Evolutionary conservation across 139 green algal genomes (phyloP).

Genomic region (Chlamydomonas incerta): DNA sequence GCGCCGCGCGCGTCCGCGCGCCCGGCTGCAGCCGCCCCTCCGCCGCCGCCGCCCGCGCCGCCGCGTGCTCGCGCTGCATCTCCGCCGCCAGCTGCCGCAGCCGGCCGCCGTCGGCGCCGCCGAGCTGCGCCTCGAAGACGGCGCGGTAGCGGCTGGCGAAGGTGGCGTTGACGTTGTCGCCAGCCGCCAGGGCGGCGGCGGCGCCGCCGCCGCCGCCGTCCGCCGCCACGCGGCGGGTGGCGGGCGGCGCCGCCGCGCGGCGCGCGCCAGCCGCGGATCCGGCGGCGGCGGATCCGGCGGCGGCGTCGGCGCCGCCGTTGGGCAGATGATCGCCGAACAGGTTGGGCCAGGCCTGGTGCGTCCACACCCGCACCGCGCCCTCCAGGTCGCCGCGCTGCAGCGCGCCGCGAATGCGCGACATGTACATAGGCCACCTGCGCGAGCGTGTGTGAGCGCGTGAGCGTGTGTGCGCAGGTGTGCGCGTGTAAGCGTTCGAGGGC

Average conservation of each 20-base stretch:
- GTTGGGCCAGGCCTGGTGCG: slow-evolving; percentile 27
- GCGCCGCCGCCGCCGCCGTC: not conserved
- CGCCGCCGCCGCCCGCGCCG: not conserved
- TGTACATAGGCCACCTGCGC: slow-evolving; percentile 5
- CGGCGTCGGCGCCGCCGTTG: not conserved
- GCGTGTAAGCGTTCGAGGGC: too few species aligned
- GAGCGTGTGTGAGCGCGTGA: too few species aligned
- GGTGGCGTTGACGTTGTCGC: not conserved
- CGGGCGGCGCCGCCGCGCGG: not conserved
- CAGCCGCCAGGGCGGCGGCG: not conserved
- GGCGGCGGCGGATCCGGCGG: not conserved
- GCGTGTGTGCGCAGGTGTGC: too few species aligned
- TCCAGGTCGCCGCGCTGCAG: not conserved
- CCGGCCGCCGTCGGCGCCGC: not conserved
- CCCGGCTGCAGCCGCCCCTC: too few species aligned
- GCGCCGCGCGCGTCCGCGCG: too few species aligned
- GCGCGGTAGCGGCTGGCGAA: not conserved
- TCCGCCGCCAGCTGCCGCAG: not conserved
- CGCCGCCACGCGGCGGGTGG: not conserved
- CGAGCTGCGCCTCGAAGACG: slow-evolving; percentile 5
- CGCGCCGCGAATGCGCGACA: not conserved
- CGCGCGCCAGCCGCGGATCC: not conserved
- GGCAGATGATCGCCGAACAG: slow-evolving; percentile 17
- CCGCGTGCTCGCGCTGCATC: not conserved
- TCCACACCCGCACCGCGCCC: slow-evolving; percentile 10